These are phyloP conservation scores for Entomortierella chlamydospora DNA, from an alignment of 192 early-diverging fungal genomes.

Conservation along the genomic window DNA sequence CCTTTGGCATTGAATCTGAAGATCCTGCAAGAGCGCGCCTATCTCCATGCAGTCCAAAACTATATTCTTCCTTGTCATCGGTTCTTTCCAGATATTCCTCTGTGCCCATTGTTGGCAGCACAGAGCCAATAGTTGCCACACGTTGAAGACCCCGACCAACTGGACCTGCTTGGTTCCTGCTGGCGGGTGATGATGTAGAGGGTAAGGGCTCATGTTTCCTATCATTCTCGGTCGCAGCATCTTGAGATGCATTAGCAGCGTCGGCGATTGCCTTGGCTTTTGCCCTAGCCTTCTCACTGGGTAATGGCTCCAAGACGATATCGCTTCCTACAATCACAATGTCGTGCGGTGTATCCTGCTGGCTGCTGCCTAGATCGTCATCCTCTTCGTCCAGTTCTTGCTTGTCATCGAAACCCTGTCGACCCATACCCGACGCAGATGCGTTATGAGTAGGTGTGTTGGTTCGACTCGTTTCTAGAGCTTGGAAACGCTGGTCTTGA, in stretches of 20 bases:
- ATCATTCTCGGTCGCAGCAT: background rate
- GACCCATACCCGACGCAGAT: background rate
- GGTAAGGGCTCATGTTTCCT: too few species aligned
- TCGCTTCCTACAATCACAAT: conserved; percentile 53
- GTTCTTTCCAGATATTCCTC: conserved; percentile 50
- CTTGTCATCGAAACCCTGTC: conserved; percentile 1
- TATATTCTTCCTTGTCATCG: conserved; percentile 52
- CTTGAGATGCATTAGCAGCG: background rate
- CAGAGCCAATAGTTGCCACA: conserved; percentile 12
- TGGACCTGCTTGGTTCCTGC: background rate
- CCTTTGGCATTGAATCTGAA: background rate
- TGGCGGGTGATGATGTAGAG: background rate
- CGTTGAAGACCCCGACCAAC: background rate
- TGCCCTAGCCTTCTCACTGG: conserved; percentile 33
- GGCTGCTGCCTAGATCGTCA: too few species aligned
- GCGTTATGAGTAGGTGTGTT: background rate
- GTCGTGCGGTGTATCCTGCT: background rate
- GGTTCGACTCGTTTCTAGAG: background rate
- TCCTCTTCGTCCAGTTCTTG: conserved; percentile 18
- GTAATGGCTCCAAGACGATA: conserved; percentile 47
- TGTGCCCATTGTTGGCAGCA: conserved; percentile 39
- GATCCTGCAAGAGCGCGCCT: background rate
- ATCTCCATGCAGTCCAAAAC: conserved; percentile 27
- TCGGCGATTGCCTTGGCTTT: conserved; percentile 1
- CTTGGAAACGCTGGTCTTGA: conserved; percentile 33